Percentiles rank a stretch among this genome's conserved stretches.
Evolutionary conservation across 345 rosid genomes (phyloP).

Genomic region (Conringia planisiliqua): DNA sequence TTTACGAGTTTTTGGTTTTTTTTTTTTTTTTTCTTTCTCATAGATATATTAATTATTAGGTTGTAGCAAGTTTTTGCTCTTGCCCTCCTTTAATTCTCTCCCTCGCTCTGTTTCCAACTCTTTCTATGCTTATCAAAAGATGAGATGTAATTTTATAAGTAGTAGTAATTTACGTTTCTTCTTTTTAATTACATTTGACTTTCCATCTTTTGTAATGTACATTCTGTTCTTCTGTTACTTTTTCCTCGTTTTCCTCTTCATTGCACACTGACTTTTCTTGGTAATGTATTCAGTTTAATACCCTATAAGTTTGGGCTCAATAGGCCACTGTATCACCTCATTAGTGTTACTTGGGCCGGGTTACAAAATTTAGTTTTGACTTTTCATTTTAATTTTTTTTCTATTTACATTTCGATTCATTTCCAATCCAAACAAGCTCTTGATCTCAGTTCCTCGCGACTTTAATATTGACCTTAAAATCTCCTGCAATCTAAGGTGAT

Average conservation of each 20-base stretch:
- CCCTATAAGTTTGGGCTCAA: too few relatives aligned
- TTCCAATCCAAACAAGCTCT: too few relatives aligned
- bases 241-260: background rate
- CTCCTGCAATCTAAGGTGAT: too few relatives aligned
- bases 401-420: too few relatives aligned
- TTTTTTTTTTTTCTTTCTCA: background rate
- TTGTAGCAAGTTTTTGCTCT: constrained; percentile 15
- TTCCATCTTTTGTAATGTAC: background rate
- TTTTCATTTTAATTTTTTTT: too few relatives aligned
- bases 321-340: too few relatives aligned
- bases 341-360: too few relatives aligned
- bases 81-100: background rate
- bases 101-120: background rate
- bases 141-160: background rate
- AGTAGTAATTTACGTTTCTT: background rate
- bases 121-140: background rate
- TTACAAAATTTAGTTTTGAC: too few relatives aligned
- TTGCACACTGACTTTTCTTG: background rate
- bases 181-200: background rate
- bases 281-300: background rate
- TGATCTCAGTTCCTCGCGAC: too few relatives aligned
- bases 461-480: too few relatives aligned
- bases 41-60: background rate
- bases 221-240: background rate
- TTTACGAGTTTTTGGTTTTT: background rate